These are phyloP conservation scores for thale cress (Arabidopsis thaliana) DNA, from an alignment of 345 rosid genomes.

Conservation along the genomic window TAIR10.1 NC_003070.9:9861501-9862000, in stretches of 20 bases:
- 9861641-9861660: neutral
- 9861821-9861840: neutral
- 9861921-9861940: neutral
- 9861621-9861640: neutral
- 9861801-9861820: conserved; percentile 4
- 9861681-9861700: conserved; percentile 12
- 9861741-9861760: conserved; percentile 1
- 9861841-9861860: neutral
- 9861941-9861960: too few species aligned
- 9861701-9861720: neutral
- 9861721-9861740: neutral
- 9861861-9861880: too few species aligned
- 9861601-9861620: conserved; percentile 5
- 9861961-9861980: too few species aligned
- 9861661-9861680: neutral
- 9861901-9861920: neutral
- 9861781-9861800: neutral
- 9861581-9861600: neutral
- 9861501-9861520: conserved; percentile 18
- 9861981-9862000: too few species aligned
- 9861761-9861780: too few species aligned
- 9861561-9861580: neutral
- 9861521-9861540: neutral
- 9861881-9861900: too few species aligned
- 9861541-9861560: neutral